A percentile compares a stretch with the other conserved stretches of the same genome.
Evolutionary conservation across 495 filamentous ascomycete species (phyloP).

Genomic region (Penicillium angulare): DNA sequence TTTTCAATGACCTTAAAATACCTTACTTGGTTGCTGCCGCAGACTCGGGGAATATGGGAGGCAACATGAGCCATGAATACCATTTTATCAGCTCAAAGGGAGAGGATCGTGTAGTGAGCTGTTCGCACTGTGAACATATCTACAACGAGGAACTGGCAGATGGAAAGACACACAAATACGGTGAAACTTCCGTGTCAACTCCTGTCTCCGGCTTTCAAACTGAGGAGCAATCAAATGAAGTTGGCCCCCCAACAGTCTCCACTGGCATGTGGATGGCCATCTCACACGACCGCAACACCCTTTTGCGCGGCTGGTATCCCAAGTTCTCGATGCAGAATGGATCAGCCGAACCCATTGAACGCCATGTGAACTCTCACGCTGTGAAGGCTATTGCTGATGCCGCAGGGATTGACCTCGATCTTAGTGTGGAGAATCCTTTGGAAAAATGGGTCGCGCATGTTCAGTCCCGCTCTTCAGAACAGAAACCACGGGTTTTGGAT

Average conservation of each 20-base stretch:
- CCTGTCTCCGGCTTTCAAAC: constrained; percentile 32
- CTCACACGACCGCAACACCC: constrained; percentile 61
- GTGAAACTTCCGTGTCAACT: constrained; percentile 6
- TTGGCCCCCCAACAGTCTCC: constrained; percentile 32
- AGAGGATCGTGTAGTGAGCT: constrained; percentile 82
- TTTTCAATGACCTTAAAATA: constrained; percentile 82
- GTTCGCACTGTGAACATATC: constrained; percentile 68
- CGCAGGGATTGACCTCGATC: constrained; percentile 66
- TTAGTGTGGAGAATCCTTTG: constrained; percentile 61
- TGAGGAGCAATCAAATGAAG: constrained; percentile 22
- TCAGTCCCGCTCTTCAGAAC: constrained; percentile 20
- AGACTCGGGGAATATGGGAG: constrained; percentile 94
- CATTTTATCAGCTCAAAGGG: constrained; percentile 79
- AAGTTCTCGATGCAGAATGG: constrained; percentile 35
- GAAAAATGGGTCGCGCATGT: constrained; percentile 54
- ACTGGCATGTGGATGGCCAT: constrained; percentile 63
- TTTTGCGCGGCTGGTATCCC: constrained; percentile 69
- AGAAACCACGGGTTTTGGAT: constrained; percentile 36
- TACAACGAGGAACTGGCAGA: constrained; percentile 83
- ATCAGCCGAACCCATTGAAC: constrained; percentile 31
- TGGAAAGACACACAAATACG: constrained; percentile 27
- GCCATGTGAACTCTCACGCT: constrained; percentile 67
- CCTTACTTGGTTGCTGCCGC: constrained; percentile 84
- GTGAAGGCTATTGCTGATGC: constrained; percentile 60
- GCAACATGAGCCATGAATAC: constrained; percentile 89